Evolutionary conservation across 495 filamentous ascomycete species (phyloP).

Genomic region (Penicillium soppii): DNA sequence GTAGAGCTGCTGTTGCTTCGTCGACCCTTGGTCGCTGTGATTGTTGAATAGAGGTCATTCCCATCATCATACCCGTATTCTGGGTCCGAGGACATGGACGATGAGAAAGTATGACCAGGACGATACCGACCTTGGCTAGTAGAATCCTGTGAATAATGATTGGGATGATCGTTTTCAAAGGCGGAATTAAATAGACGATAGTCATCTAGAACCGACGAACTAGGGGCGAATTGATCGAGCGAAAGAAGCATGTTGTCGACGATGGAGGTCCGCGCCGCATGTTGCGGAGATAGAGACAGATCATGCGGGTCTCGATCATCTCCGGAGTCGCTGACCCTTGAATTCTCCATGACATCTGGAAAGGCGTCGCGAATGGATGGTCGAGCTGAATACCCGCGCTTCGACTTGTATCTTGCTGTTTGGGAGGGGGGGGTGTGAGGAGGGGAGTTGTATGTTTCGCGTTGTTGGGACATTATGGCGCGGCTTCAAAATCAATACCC

Average conservation of each 20-base stretch:
- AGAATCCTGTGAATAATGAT: constrained; percentile 25
- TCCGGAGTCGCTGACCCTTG: constrained; percentile 40
- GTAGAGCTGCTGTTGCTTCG: constrained; percentile 83
- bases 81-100: constrained; percentile 72
- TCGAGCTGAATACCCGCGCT: constrained; percentile 29
- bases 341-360: constrained; percentile 45
- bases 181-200: constrained; percentile 43
- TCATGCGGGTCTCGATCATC: constrained; percentile 81
- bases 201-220: constrained; percentile 38
- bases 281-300: constrained; percentile 70
- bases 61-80: constrained; percentile 68
- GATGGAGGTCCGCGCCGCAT: constrained; percentile 79
- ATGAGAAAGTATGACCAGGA: constrained; percentile 64
- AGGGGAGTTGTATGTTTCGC: constrained; percentile 34
- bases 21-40: constrained; percentile 48
- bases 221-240: constrained; percentile 71
- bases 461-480: constrained; percentile 36
- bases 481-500: constrained; percentile 20
- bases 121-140: constrained; percentile 43
- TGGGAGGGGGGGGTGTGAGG: constrained; percentile 48
- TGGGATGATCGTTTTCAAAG: constrained; percentile 32
- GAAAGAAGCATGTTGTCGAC: constrained; percentile 92
- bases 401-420: constrained; percentile 31
- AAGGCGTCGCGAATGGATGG: constrained; percentile 51
- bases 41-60: constrained; percentile 60